These are phyloP conservation scores for Tinospora cordifolia DNA, from an alignment of 164 flowering plant species.

Conservation along the genomic window DNA sequence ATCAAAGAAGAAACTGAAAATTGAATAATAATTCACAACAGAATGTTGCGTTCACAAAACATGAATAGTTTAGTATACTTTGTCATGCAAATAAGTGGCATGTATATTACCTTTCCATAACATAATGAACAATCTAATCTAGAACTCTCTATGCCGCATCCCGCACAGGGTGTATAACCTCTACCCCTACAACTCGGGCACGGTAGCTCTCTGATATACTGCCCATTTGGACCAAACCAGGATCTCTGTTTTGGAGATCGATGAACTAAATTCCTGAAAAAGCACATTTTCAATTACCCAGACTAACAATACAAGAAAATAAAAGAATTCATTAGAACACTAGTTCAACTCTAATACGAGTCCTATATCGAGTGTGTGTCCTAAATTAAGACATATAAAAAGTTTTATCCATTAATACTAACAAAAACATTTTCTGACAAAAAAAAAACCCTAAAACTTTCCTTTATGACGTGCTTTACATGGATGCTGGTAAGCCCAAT, in stretches of 20 bases:
- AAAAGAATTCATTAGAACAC: too few relatives aligned
- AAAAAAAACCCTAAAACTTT: too few relatives aligned
- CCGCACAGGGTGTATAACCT: conserved; percentile 81
- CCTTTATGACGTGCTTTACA: too few relatives aligned
- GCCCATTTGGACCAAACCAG: conserved; percentile 97
- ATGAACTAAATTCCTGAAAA: conserved; percentile 39
- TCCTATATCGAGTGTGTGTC: too few relatives aligned
- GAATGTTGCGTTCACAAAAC: too few relatives aligned
- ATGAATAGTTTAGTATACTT: neutral
- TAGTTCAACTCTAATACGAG: too few relatives aligned
- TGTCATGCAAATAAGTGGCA: neutral
- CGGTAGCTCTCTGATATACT: conserved; percentile 85
- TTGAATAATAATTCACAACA: too few relatives aligned
- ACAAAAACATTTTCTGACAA: too few relatives aligned
- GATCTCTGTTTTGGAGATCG: conserved; percentile 48
- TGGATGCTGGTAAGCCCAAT: too few relatives aligned
- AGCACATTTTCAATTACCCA: neutral
- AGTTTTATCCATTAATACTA: too few relatives aligned
- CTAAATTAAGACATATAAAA: too few relatives aligned
- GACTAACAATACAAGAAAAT: neutral
- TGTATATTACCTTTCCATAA: conserved; percentile 64
- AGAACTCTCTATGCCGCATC: conserved; percentile 85
- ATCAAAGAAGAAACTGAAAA: too few relatives aligned
- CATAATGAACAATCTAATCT: conserved; percentile 68
- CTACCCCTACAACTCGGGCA: conserved; percentile 97